These are phyloP conservation scores for Starmerella apis DNA, from an alignment of 805 yeast species.

Conservation along the genomic window DNA sequence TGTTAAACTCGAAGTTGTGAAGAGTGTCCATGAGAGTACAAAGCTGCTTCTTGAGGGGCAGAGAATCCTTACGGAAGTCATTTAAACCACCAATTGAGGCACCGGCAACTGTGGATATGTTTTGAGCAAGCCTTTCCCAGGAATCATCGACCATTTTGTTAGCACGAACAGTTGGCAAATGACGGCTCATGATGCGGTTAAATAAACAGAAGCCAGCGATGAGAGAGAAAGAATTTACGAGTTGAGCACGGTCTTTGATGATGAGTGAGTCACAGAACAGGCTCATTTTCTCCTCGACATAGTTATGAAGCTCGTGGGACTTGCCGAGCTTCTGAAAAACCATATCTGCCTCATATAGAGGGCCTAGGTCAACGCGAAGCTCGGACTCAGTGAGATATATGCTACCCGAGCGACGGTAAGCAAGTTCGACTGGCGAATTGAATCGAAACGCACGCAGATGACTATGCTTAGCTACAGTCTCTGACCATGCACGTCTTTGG, in stretches of 20 bases:
- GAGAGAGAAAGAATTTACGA: constrained; percentile 36
- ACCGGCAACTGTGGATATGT: constrained; percentile 26
- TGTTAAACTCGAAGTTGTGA: constrained; percentile 58
- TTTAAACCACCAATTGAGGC: constrained; percentile 28
- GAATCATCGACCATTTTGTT: constrained; percentile 56
- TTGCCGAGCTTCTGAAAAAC: constrained; percentile 69
- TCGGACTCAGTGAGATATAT: constrained; percentile 39
- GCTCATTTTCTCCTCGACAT: constrained; percentile 58
- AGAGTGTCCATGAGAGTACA: constrained; percentile 67
- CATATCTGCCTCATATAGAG: constrained; percentile 69
- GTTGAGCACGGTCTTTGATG: constrained; percentile 36
- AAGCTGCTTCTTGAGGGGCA: constrained; percentile 44
- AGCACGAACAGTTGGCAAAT: constrained; percentile 52
- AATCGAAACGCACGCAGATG: constrained; percentile 50
- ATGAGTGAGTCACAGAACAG: constrained; percentile 53
- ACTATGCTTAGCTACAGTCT: constrained; percentile 37
- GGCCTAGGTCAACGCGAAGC: constrained; percentile 50
- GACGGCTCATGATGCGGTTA: constrained; percentile 54
- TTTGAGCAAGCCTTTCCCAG: constrained; percentile 55
- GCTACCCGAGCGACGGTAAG: constrained; percentile 51
- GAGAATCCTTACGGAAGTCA: constrained; percentile 20
- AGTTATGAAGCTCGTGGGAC: constrained; percentile 47
- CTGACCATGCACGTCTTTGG: constrained; percentile 53
- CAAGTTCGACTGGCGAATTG: constrained; percentile 75
- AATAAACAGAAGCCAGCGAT: constrained; percentile 67